Evolutionary conservation across 306 rosid genomes (phyloP).

Genomic region (Quercus wislizeni): DNA sequence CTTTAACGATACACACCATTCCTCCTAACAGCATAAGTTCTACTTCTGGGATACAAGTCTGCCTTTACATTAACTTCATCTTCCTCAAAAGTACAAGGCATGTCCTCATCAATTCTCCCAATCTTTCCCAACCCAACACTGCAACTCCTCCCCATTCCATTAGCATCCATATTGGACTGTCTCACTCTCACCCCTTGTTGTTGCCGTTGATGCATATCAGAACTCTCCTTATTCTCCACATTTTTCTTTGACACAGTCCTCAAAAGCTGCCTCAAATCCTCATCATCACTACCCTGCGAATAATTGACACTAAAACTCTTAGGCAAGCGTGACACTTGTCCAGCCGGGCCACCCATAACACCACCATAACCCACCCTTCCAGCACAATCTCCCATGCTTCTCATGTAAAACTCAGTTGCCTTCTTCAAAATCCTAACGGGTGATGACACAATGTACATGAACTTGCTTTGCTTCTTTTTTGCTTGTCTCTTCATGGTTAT

Average conservation of each 20-base stretch:
- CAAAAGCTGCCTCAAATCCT: not conserved
- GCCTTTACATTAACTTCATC: conserved; percentile 14
- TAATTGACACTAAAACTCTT: conserved; percentile 16
- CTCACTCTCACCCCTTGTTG: not conserved
- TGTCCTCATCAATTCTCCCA: conserved; percentile 55
- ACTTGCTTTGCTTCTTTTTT: conserved; percentile 21
- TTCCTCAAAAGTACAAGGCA: conserved; percentile 44
- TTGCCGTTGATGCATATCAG: not conserved
- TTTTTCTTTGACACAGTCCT: not conserved
- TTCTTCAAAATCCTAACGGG: conserved; percentile 43
- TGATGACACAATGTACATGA: conserved; percentile 18
- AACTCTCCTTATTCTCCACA: conserved; percentile 1
- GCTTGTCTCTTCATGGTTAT: conserved; percentile 11
- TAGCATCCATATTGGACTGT: not conserved
- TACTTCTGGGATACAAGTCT: conserved; percentile 31
- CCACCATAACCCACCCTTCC: conserved; percentile 26
- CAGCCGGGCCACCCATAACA: not conserved
- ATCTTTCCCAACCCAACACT: conserved; percentile 39
- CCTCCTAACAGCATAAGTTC: conserved; percentile 16
- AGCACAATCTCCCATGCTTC: conserved; percentile 31
- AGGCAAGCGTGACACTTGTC: conserved; percentile 14
- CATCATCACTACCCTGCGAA: not conserved
- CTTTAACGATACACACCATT: not conserved
- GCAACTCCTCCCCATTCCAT: conserved; percentile 28
- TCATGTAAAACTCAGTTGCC: conserved; percentile 40